phyloP scores from a whole-genome alignment of 2,329 filamentous ascomycete species.

The Lasiodiplodia citricola region DNA sequence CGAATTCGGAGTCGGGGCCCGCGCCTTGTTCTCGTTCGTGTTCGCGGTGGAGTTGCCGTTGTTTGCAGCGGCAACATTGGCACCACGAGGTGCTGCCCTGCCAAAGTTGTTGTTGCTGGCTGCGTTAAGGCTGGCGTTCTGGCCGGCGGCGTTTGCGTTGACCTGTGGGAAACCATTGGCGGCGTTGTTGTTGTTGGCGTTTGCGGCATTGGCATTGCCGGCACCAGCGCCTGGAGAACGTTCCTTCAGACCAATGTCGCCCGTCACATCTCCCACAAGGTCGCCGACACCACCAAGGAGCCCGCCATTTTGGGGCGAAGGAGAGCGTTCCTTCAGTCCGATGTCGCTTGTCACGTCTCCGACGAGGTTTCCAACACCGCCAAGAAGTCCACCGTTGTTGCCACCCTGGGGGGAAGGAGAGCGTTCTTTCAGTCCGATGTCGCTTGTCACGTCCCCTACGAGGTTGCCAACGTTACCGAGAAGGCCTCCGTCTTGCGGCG shows the following conservation, averaged over 20 bases:
- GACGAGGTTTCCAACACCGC: background rate
- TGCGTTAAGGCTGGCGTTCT: background rate
- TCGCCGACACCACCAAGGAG: background rate
- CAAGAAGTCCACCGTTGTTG: background rate
- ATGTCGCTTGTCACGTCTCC: slow-evolving; percentile 1
- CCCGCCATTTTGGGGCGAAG: background rate
- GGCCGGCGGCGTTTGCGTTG: background rate
- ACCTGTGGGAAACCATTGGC: background rate
- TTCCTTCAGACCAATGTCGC: background rate
- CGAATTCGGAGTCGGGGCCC: background rate
- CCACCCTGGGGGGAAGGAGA: background rate
- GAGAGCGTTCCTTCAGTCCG: slow-evolving; percentile 12
- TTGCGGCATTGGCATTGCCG: background rate
- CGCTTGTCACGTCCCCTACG: background rate
- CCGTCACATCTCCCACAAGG: background rate
- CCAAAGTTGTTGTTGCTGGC: background rate
- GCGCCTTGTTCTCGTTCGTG: background rate
- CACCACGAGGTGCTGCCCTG: background rate
- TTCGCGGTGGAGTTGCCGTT: background rate
- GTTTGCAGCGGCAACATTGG: background rate
- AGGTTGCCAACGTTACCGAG: background rate
- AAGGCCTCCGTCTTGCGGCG: background rate
- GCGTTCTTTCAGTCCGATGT: background rate
- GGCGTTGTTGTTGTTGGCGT: background rate
- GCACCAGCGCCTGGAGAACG: background rate